Conservation (phyloP, 2,329 filamentous ascomycete species). For the Laburnicola sp. region DNA sequence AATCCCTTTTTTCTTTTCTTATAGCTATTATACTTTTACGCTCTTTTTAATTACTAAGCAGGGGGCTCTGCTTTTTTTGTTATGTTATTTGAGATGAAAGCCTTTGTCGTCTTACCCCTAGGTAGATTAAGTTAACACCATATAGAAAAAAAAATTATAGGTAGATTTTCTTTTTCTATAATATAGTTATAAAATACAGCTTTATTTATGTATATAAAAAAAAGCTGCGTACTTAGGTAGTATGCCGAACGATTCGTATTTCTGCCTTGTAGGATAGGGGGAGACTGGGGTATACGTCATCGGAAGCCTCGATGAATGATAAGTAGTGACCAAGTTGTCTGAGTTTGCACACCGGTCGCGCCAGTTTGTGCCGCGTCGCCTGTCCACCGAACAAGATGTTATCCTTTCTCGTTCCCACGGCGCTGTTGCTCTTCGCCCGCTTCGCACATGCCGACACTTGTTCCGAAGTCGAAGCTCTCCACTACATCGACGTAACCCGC, state of each 20-base stretch:
- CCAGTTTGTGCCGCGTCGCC: neutral
- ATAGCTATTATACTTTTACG: no score
- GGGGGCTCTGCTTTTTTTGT: no score
- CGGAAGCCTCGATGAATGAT: neutral
- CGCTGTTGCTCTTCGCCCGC: constrained; percentile 7
- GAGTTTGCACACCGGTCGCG: neutral
- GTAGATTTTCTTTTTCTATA: no score
- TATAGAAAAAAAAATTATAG: no score
- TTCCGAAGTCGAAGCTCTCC: constrained; percentile 24
- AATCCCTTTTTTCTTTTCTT: no score
- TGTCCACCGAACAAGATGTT: constrained; percentile 8
- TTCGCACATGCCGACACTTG: constrained; percentile 23
- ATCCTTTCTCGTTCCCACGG: neutral
- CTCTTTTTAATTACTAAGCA: no score
- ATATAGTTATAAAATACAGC: neutral
- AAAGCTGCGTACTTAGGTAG: neutral
- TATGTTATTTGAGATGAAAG: no score
- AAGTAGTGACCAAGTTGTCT: neutral
- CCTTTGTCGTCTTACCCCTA: no score
- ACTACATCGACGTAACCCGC: constrained; percentile 28
- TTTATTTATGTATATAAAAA: neutral
- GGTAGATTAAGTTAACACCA: no score
- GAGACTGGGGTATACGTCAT: constrained; percentile 3
- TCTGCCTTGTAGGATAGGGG: no score
- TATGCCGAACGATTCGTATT: neutral